Evolutionary conservation across 176 grass and related monocot species (phyloP).

Genomic region (Elaeis guineensis): DNA sequence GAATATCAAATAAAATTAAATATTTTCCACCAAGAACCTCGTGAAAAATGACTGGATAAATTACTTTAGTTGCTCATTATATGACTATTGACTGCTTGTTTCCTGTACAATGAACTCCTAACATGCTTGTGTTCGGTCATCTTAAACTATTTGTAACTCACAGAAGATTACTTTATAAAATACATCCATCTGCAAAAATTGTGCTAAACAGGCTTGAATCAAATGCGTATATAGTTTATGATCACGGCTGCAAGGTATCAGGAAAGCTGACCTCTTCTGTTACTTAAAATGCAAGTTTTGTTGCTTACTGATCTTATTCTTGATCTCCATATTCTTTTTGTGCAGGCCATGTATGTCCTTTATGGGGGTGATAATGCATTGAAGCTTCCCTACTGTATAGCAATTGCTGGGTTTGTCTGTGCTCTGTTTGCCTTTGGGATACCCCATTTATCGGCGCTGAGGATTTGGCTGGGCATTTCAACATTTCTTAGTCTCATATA

Average conservation of each 20-base stretch:
- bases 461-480: conserved; percentile 91
- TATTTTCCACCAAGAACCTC: no score
- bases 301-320: neutral
- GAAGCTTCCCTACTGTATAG: conserved; percentile 96
- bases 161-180: no score
- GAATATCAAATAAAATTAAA: no score
- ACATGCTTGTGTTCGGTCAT: no score
- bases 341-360: conserved; percentile 75
- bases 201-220: no score
- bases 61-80: no score
- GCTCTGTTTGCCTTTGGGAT: conserved; percentile 92
- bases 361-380: conserved; percentile 59
- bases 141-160: no score
- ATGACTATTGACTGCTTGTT: no score
- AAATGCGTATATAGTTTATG: no score
- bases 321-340: conserved; percentile 11
- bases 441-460: conserved; percentile 81
- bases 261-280: neutral
- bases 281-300: neutral
- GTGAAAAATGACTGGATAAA: no score
- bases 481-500: conserved; percentile 84
- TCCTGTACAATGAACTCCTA: no score
- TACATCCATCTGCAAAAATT: no score
- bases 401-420: conserved; percentile 67
- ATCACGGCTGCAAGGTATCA: neutral